Evolutionary conservation across 495 filamentous ascomycete genomes (phyloP), one percentile per base, ranked within the genome.

Genomic region (Neurospora sublineolata): DNA sequence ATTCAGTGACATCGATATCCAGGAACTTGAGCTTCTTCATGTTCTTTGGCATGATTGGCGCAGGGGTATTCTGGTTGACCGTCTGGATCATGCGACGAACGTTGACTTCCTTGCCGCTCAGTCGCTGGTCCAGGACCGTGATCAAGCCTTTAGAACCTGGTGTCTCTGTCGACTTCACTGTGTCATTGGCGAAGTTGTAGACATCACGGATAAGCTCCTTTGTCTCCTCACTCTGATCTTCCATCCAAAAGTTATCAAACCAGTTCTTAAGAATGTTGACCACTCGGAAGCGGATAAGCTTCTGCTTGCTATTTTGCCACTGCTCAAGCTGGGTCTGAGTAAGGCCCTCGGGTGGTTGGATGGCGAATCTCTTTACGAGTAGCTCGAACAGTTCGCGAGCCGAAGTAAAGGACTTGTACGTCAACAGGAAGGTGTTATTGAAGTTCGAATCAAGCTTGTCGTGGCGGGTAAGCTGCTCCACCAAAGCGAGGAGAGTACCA

Each of bases 1-100:
- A 98, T 80, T 99, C 95, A 2, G 91, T 92, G 14, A 92, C 89
- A 77, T 99, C 95, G 71, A 99, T 97, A 78, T 99, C 96, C 68
- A 98, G 86, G 82, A 99, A 98, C 81, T 97, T 99, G 73, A 99
- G 88, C 79, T 97, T 98, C 89, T 95, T 97, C 93, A 98, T 97
- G 80, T 97, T 97, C 87, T 97, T 97, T 0, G 95, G 95, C 77
- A 97, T 88, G 75, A 98, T 97, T 12, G 95, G 93, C 64, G 91
- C 83, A 10, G 95, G 95, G 1, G 91, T 88, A 37, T 92, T 88
- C 70, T 86, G 88, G 77, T 87, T 92, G 74, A 94, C 86, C 8
- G 94, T 97, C 40, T 92, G 90, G 44, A 98, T 90, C 73, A 99
- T 86, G 68, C 92, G 88, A 76, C 95, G 97, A 16, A 89, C 89